Evolutionary conservation across 2,329 filamentous ascomycete genomes (phyloP).

Genomic region (Diaporthe citrichinensis): DNA sequence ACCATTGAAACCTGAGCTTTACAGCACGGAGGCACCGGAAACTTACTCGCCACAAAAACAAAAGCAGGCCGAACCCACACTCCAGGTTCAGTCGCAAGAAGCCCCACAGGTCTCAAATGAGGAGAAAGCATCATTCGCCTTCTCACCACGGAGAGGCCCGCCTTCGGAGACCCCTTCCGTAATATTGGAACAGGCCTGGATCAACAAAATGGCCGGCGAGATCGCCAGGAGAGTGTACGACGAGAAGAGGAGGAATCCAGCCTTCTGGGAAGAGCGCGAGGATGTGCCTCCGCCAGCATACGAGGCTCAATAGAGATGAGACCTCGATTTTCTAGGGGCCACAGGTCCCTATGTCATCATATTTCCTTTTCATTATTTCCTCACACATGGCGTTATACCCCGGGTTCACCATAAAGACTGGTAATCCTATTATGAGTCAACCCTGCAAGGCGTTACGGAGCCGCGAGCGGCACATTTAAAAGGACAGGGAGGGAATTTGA

Average conservation of each 20-base stretch:
- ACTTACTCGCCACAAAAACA: constrained; percentile 7
- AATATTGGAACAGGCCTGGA: constrained; percentile 86
- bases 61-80: neutral
- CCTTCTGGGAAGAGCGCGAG: constrained; percentile 69
- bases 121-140: constrained; percentile 50
- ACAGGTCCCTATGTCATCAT: constrained; percentile 24
- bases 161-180: constrained; percentile 67
- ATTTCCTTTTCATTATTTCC: constrained; percentile 4
- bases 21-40: constrained; percentile 45
- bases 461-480: constrained; percentile 34
- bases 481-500: constrained; percentile 19
- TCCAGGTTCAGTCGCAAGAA: constrained; percentile 45
- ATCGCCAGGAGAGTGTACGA: constrained; percentile 90
- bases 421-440: constrained; percentile 32
- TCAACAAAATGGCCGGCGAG: constrained; percentile 93
- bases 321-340: constrained; percentile 6
- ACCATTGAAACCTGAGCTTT: constrained; percentile 53
- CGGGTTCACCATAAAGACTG: constrained; percentile 37
- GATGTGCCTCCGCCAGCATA: constrained; percentile 74
- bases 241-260: constrained; percentile 76
- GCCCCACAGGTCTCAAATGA: constrained; percentile 46
- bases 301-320: constrained; percentile 61
- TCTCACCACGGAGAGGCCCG: constrained; percentile 51
- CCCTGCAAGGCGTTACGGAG: constrained; percentile 42
- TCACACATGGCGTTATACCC: constrained; percentile 41